Evolutionary conservation across 495 filamentous ascomycete genomes (phyloP).

Genomic region (Xylaria scruposa): DNA sequence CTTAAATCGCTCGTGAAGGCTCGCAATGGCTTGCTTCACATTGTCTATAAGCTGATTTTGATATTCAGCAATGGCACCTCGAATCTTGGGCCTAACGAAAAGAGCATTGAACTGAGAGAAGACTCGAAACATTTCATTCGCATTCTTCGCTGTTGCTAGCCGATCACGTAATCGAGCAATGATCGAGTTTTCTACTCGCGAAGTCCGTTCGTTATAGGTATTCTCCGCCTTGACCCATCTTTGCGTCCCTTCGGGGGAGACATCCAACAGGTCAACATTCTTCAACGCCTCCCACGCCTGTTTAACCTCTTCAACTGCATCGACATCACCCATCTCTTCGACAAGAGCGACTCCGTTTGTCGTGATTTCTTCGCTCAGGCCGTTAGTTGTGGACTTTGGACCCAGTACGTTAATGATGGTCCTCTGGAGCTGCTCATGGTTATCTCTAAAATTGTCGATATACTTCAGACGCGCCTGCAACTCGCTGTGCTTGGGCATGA

Average conservation of each 20-base stretch:
- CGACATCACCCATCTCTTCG: constrained; percentile 95
- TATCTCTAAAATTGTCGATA: constrained; percentile 89
- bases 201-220: constrained; percentile 94
- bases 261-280: constrained; percentile 94
- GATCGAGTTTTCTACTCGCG: constrained; percentile 97
- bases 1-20: constrained; percentile 95
- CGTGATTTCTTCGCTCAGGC: constrained; percentile 54
- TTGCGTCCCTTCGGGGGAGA: constrained; percentile 84
- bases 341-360: constrained; percentile 71
- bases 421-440: constrained; percentile 94
- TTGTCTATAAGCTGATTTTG: constrained; percentile 96
- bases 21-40: constrained; percentile 92
- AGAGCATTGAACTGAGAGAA: constrained; percentile 99
- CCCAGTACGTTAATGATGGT: constrained; percentile 96
- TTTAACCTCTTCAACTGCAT: constrained; percentile 95
- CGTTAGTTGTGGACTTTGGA: constrained; percentile 64
- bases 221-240: constrained; percentile 92
- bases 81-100: constrained; percentile 95
- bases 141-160: constrained; percentile 90
- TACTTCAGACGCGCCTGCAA: constrained; percentile 91
- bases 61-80: constrained; percentile 96
- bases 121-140: constrained; percentile 99
- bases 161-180: constrained; percentile 93
- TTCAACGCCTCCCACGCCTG: constrained; percentile 92
- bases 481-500: constrained; percentile 79